Evolutionary conservation across 2,329 filamentous ascomycete species (phyloP), one percentile per base, ranked within the genome.

Genomic region (Pyrenochaeta sp.): DNA sequence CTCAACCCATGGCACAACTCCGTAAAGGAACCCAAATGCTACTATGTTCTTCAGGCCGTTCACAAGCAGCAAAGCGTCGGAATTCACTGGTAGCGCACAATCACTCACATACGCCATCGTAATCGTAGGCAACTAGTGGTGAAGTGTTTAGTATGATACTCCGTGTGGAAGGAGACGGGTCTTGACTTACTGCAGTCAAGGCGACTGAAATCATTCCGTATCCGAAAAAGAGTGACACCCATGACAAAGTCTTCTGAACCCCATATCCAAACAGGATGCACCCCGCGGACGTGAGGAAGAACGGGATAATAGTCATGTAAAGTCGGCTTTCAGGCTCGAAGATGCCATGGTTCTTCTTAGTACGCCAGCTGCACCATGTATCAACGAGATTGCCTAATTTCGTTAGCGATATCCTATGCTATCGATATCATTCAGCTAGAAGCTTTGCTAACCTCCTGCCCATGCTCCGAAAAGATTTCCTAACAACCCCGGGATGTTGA

Each of bases 21-120:
- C 75, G 32, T 77, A 75, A 11, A 77, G 50, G 48, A 78, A 77
- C 3, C 74, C 74, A 47, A 78, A 79, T 4, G 75, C 74, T 6
- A 77, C 73, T 19, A 78, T 69, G 45, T 78, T 78, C 58, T 74
- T 75, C n/a, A 70, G 52, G 23, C 69, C 69, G 31, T 72, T 71
- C 9, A 72, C 65, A 6, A 72, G 53, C n/a, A 72, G 45, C 15
- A 73, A 46, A 3, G 69, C 68, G 41, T 72, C 71, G 2, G 63
- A 59, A 18, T 69, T 71, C 18, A 73, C 62, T 7, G 68, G 66
- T 14, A 72, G 37, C 31, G 69, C 69, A 35, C 58, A 68, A 44
- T 73, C 68, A 20, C 55, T 72, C 7, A 76, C 73, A 48, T 78
- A 78, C 4, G 73, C 73, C 72, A 77, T 73, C 2, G 73, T 76